phyloP scores from a whole-genome alignment of 345 rosid genomes.

The Orychophragmus violaceus region DNA sequence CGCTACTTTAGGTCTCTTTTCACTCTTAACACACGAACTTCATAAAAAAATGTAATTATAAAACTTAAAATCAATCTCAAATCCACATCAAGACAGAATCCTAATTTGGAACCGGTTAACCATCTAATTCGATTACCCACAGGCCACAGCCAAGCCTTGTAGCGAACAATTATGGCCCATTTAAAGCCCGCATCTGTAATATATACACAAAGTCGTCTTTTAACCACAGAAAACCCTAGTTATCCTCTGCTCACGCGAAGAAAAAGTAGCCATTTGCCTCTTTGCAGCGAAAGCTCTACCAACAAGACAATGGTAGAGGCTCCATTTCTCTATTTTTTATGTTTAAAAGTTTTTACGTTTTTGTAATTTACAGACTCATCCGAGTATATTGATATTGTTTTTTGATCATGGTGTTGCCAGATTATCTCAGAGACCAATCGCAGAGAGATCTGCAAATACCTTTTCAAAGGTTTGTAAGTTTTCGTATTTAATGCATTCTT shows the following conservation, averaged over 20 bases:
- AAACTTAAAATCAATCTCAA: neutral
- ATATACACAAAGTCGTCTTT: neutral
- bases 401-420: neutral
- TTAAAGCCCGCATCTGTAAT: neutral
- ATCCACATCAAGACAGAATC: neutral
- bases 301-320: conserved; percentile 22
- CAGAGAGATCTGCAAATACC: conserved; percentile 52
- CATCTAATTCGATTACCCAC: neutral
- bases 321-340: neutral
- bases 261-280: neutral
- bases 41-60: too few species aligned
- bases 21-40: neutral
- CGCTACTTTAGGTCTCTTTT: neutral
- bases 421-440: conserved; percentile 35
- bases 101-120: neutral
- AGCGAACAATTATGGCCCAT: conserved; percentile 2
- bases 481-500: neutral
- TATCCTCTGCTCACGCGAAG: neutral
- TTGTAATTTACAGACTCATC: neutral
- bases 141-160: neutral
- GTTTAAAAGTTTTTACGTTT: too few species aligned
- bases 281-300: conserved; percentile 4
- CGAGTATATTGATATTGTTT: neutral
- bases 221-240: neutral
- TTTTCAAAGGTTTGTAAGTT: conserved; percentile 41